Evolutionary conservation across 805 yeast genomes (phyloP).

Genomic region (Ogataea populi-albae): DNA sequence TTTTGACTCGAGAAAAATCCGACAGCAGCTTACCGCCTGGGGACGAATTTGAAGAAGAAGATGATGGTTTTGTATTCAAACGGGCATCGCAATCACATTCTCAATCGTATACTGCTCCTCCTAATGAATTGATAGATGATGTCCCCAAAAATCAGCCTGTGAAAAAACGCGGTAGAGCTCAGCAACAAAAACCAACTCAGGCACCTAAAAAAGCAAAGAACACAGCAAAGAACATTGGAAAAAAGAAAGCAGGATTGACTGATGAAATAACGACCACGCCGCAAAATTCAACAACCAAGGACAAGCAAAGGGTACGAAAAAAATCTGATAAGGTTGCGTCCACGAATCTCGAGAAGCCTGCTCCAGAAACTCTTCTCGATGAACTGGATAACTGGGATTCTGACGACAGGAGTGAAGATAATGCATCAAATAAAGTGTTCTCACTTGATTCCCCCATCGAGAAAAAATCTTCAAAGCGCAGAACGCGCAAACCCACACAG

Average conservation of each 20-base stretch:
- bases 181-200: too few species aligned
- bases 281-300: slow-evolving; percentile 5
- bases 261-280: slow-evolving; percentile 1
- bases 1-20: slow-evolving; percentile 11
- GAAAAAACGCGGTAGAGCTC: too few species aligned
- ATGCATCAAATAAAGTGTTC: slow-evolving; percentile 1
- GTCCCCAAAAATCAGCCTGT: neutral
- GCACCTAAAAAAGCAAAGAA: too few species aligned
- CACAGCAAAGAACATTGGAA: too few species aligned
- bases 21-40: slow-evolving; percentile 8
- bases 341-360: neutral
- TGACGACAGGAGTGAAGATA: slow-evolving; percentile 1
- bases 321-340: slow-evolving; percentile 1
- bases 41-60: slow-evolving; percentile 18
- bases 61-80: slow-evolving; percentile 22
- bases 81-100: slow-evolving; percentile 17
- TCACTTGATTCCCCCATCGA: slow-evolving; percentile 5
- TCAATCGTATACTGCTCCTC: slow-evolving; percentile 1
- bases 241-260: too few species aligned
- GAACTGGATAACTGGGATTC: slow-evolving; percentile 2
- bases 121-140: slow-evolving; percentile 3
- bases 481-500: slow-evolving; percentile 2
- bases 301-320: slow-evolving; percentile 1
- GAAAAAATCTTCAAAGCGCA: slow-evolving; percentile 1
- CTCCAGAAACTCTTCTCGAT: slow-evolving; percentile 1